Evolutionary conservation across 306 rosid species (phyloP).

Genomic region (Fragaria iinumae): DNA sequence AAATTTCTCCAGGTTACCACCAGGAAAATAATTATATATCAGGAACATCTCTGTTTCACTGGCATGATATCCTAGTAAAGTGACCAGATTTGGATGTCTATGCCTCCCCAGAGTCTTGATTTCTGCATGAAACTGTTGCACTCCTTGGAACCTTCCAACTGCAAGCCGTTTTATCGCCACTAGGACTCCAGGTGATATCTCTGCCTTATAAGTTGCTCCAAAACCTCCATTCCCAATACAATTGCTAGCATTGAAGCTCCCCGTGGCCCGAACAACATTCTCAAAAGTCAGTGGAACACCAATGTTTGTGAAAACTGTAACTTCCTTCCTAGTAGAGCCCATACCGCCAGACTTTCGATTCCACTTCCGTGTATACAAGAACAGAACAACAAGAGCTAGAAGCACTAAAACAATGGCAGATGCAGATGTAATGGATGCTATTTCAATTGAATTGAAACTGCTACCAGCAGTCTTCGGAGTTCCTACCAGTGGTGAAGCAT

Average conservation of each 20-base stretch:
- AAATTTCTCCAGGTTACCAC: constrained; percentile 87
- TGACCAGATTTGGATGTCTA: constrained; percentile 79
- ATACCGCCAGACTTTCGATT: constrained; percentile 62
- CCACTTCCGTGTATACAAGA: constrained; percentile 79
- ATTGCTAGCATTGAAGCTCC: constrained; percentile 73
- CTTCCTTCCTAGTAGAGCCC: constrained; percentile 73
- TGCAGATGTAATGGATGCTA: constrained; percentile 93
- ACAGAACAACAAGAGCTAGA: constrained; percentile 61
- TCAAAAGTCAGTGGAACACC: constrained; percentile 80
- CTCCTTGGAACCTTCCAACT: constrained; percentile 90
- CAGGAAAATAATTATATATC: constrained; percentile 78
- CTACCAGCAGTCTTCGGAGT: constrained; percentile 24
- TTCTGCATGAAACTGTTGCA: constrained; percentile 86
- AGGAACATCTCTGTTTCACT: constrained; percentile 90
- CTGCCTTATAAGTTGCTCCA: constrained; percentile 93
- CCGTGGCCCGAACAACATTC: constrained; percentile 74
- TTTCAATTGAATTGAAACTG: constrained; percentile 77
- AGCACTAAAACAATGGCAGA: constrained; percentile 89
- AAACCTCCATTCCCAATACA: constrained; percentile 96
- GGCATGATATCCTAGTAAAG: constrained; percentile 88
- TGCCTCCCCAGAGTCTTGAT: constrained; percentile 89
- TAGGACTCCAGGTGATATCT: constrained; percentile 55
- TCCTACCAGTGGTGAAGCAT: constrained; percentile 36
- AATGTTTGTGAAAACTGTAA: constrained; percentile 65
- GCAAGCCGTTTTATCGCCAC: constrained; percentile 89